Evolutionary conservation across 148 eudicot genomes (phyloP), one percentile per base, ranked within the genome.

Genomic region (Polygonum aviculare): DNA sequence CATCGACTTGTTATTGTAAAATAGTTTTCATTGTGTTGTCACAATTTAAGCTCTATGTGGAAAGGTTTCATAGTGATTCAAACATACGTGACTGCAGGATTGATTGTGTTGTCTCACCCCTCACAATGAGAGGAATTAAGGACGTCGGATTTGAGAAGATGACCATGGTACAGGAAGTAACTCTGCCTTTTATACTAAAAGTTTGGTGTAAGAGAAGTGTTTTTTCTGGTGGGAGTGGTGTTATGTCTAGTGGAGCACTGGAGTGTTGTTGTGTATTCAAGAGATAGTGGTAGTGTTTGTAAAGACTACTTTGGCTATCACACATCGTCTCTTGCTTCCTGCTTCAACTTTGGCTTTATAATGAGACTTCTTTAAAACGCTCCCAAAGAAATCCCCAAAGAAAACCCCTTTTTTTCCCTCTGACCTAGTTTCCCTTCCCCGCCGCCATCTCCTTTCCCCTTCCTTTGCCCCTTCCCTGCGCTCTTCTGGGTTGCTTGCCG

Each of bases 91-190:
- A n/a, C n/a, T n/a, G n/a, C 85, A 96, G 99, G 93, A 93, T 96
- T 87, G 99, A 96, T 84, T 93, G 93, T 79, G 75, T 87, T n/a
- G 59, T 96, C 77, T 96, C 99, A 21, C 87, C 89, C 50, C 79
- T 79, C 72, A 83, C 98, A 2, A 74, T 96, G 75, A 96, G 89
- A 86, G 99, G 86, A 80, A 84, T 91, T 69, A 91, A 83, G 81
- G 98, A 91, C 86, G 93, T 84, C 76, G 99, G 99, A 40, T 96
- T 89, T 78, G 94, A 89, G 82, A 93, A 79, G 83, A 86, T 96
- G 98, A 96, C 99, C 73, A 79, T 91, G 87, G 99, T 96, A 50
- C 99, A 96, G 81, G 99, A 84, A 81, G 99, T 98, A 76, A 96
- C 97, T 39, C 89, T 96, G 72, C 99, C 99, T 69, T 69, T 85